phyloP scores from a whole-genome alignment of 805 yeast genomes.

The Saturnispora galanensis region DNA sequence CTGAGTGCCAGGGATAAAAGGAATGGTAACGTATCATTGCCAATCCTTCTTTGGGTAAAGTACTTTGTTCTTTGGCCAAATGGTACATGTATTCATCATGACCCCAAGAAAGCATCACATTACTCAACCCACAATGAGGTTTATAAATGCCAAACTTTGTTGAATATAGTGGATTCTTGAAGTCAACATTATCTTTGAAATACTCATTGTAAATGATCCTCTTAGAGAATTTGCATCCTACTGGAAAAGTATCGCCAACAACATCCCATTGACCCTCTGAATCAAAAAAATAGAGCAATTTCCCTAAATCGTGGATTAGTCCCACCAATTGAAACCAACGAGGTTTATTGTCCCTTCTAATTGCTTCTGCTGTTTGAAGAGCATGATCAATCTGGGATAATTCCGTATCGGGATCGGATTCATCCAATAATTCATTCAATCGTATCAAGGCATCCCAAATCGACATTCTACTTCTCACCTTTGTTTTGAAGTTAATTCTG shows the following conservation, averaged over 20 bases:
- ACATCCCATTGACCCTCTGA: constrained; percentile 76
- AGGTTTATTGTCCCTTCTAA: constrained; percentile 55
- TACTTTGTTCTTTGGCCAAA: constrained; percentile 54
- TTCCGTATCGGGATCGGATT: constrained; percentile 69
- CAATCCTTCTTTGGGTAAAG: constrained; percentile 52
- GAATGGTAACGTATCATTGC: constrained; percentile 73
- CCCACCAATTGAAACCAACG: constrained; percentile 73
- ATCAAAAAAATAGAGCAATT: constrained; percentile 57
- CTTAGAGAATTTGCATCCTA: constrained; percentile 56
- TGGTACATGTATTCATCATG: constrained; percentile 75
- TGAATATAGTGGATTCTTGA: constrained; percentile 51
- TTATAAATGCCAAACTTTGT: constrained; percentile 59
- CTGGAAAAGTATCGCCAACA: constrained; percentile 72
- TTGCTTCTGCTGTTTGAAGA: constrained; percentile 67
- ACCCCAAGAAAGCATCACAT: constrained; percentile 70
- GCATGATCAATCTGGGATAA: constrained; percentile 70
- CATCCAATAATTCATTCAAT: constrained; percentile 54
- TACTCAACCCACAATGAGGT: constrained; percentile 54
- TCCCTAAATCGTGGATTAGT: constrained; percentile 61
- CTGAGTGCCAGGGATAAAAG: constrained; percentile 70
- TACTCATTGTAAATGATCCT: constrained; percentile 52
- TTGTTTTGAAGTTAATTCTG: constrained; percentile 59
- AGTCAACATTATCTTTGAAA: constrained; percentile 52
- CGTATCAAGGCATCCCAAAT: constrained; percentile 63
- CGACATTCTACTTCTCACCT: constrained; percentile 55